Evolutionary conservation across 2,329 filamentous ascomycete species (phyloP).

Genomic region (Cadophora gregata): DNA sequence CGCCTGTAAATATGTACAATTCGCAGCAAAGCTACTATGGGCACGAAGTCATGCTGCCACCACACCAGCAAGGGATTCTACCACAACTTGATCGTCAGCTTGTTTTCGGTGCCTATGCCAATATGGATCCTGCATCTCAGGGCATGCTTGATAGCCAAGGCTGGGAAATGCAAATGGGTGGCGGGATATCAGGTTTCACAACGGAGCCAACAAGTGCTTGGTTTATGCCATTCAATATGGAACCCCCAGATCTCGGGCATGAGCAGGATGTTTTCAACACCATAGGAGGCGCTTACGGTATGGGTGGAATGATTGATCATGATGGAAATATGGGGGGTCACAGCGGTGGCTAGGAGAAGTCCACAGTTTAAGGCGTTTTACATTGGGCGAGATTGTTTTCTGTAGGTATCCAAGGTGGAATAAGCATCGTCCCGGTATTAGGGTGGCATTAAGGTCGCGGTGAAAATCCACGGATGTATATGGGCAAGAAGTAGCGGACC

Average conservation of each 20-base stretch:
- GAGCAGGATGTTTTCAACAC: constrained; percentile 46
- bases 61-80: constrained; percentile 58
- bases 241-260: constrained; percentile 68
- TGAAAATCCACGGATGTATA: neutral
- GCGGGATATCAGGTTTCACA: constrained; percentile 35
- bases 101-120: constrained; percentile 74
- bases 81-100: constrained; percentile 78
- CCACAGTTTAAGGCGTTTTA: constrained; percentile 6
- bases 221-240: constrained; percentile 94
- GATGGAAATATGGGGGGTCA: constrained; percentile 47
- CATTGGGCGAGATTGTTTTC: neutral
- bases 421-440: neutral
- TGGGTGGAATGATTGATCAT: constrained; percentile 38
- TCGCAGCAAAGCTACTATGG: constrained; percentile 43
- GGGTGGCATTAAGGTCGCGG: neutral
- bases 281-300: constrained; percentile 33
- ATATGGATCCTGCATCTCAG: constrained; percentile 51
- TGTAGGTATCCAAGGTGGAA: neutral
- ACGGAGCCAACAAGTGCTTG: constrained; percentile 70
- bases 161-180: constrained; percentile 42
- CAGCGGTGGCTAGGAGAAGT: constrained; percentile 21
- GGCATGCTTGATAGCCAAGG: constrained; percentile 37
- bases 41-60: constrained; percentile 59
- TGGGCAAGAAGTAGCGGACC: neutral
- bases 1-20: constrained; percentile 40